phyloP scores from a whole-genome alignment of 2,329 filamentous ascomycete species.

The Hypoxylon sp. region DNA sequence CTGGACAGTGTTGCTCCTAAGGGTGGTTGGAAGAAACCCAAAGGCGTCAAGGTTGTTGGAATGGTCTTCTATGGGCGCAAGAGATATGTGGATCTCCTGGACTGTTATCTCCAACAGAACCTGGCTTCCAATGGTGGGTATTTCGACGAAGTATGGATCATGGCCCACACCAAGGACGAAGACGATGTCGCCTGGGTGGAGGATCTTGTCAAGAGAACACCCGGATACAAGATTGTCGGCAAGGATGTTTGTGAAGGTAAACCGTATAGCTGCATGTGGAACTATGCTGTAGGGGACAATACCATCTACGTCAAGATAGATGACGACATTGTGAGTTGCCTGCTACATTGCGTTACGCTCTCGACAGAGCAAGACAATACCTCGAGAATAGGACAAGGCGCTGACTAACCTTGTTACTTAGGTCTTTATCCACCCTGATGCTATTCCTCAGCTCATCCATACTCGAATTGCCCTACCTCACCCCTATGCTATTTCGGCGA shows the following conservation, averaged over 20 bases:
- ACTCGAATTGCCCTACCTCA: slow-evolving; percentile 67
- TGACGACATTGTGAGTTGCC: slow-evolving; percentile 60
- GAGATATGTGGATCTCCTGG: slow-evolving; percentile 61
- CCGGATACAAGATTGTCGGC: slow-evolving; percentile 56
- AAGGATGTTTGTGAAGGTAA: slow-evolving; percentile 56
- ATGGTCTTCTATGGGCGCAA: slow-evolving; percentile 64
- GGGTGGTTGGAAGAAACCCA: slow-evolving; percentile 52
- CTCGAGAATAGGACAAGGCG: neutral
- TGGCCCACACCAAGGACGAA: slow-evolving; percentile 59
- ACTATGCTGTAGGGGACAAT: slow-evolving; percentile 52
- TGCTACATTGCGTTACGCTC: neutral
- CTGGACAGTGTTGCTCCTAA: slow-evolving; percentile 49
- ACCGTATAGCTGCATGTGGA: slow-evolving; percentile 56
- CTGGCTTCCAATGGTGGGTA: slow-evolving; percentile 62
- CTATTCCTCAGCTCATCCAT: slow-evolving; percentile 68
- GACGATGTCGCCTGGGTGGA: slow-evolving; percentile 60
- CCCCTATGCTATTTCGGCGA: slow-evolving; percentile 67
- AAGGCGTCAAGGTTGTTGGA: slow-evolving; percentile 58
- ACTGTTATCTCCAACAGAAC: slow-evolving; percentile 63
- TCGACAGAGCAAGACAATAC: neutral
- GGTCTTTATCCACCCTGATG: slow-evolving; percentile 54
- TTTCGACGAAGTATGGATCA: slow-evolving; percentile 63
- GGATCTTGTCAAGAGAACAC: slow-evolving; percentile 56
- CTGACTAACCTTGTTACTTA: slow-evolving; percentile 34
- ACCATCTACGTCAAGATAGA: slow-evolving; percentile 63